Evolutionary conservation across 129 eudicot species (phyloP).

Genomic region (Lonicera japonica): DNA sequence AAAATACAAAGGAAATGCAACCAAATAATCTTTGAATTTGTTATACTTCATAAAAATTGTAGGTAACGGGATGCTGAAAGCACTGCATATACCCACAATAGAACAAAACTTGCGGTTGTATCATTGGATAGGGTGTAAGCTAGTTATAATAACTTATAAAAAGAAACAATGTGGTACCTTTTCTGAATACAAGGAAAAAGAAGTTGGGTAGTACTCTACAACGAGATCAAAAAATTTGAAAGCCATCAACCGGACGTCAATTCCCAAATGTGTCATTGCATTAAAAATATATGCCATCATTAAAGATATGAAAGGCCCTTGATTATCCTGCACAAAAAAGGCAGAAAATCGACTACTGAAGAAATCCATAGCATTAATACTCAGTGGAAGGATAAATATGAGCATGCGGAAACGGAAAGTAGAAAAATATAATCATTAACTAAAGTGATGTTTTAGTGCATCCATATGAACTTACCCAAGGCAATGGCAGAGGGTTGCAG

Average conservation of each 20-base stretch:
- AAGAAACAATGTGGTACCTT: slow-evolving; percentile 43
- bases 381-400: background rate
- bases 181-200: slow-evolving; percentile 75
- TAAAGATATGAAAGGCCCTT: slow-evolving; percentile 73
- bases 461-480: background rate
- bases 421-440: background rate
- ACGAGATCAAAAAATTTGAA: slow-evolving; percentile 80
- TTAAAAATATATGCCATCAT: slow-evolving; percentile 83
- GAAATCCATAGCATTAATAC: background rate
- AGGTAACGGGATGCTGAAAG: background rate
- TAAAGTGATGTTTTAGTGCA: background rate
- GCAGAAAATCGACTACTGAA: slow-evolving; percentile 1
- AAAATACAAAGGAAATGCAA: too few relatives aligned
- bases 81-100: background rate
- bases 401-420: slow-evolving; percentile 10
- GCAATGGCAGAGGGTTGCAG: background rate
- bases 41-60: too few relatives aligned
- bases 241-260: slow-evolving; percentile 90
- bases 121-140: background rate
- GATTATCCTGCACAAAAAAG: slow-evolving; percentile 66
- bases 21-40: too few relatives aligned
- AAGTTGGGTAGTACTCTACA: slow-evolving; percentile 59
- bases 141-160: background rate
- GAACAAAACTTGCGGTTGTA: background rate
- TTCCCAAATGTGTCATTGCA: slow-evolving; percentile 85